Base-by-base conservation (phyloP, 306 rosid genomes). In the Fragaria vesca region DNA sequence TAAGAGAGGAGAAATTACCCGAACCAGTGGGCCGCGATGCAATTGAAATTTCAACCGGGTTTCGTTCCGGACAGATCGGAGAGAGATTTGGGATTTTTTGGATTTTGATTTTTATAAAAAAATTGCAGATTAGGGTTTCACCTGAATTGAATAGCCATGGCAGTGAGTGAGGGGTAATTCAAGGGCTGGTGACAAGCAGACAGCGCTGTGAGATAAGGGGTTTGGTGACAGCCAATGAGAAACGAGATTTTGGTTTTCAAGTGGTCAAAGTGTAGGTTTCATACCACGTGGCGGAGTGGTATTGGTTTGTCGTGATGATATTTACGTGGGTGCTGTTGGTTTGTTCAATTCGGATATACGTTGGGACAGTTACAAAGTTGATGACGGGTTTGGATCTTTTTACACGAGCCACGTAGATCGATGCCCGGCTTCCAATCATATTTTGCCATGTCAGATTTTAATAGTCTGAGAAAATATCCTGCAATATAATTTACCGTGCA, bases 71-170 rank as follows among this genome's bases (percentile, higher is more conserved):
- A 80, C 86, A 81, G 93, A 92, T 90, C 91, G 89, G 87, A 76
- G 3, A 51, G 65, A 34, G 72, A 76, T 46, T 46, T 79, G 73
- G 52, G 71, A 72, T 21, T 79, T 7, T 46, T 46, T 28, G 52
- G 81, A 78, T 71, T 69, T 63, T 4, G 65, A 74, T 26, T 85
- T 82, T 58, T 86, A 67, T 47, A 58, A 76, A 58, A 76, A 63
- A 26, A 79, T 83, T 36, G 43, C 85, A 86, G 80, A 73, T 79
- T 92, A 84, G 96, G 98, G 97, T 86, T 91, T 90, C 75, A 80
- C 82, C 87, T 5, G n/a, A 3, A 45, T 55, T 47, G 47, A 54
- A 62, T 45, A 45, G 17, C 17, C 52, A 48, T 47, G 8, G 28
- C 78, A 43, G 11, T 48, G 55, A 48, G 62, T 38, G 42, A 38